These are phyloP conservation scores for Xylariomycetidae sp. DNA, from an alignment of 2,329 filamentous ascomycete species.

Conservation along the genomic window DNA sequence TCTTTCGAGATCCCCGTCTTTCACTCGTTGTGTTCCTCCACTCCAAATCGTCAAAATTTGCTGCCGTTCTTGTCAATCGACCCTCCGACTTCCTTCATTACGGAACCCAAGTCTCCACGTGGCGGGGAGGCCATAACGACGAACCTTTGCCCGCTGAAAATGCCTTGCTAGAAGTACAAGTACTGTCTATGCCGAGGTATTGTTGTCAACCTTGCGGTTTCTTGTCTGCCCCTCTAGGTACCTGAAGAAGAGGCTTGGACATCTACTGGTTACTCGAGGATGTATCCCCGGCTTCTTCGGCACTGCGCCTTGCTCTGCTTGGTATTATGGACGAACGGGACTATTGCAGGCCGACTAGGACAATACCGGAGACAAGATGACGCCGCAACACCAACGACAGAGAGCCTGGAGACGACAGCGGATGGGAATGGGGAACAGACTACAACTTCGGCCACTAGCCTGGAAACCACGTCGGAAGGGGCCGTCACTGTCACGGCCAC, in stretches of 20 bases:
- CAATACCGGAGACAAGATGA: conserved; percentile 31
- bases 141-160: too few species aligned
- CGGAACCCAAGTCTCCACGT: conserved; percentile 4
- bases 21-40: neutral
- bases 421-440: conserved; percentile 6
- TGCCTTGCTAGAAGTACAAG: too few species aligned
- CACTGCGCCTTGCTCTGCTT: conserved; percentile 36
- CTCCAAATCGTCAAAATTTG: neutral
- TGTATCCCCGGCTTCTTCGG: conserved; percentile 30
- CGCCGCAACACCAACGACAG: conserved; percentile 16
- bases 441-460: conserved; percentile 7
- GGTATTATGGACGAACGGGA: conserved; percentile 32
- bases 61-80: neutral
- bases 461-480: conserved; percentile 5
- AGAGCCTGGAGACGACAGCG: conserved; percentile 14
- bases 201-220: too few species aligned
- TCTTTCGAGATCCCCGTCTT: neutral
- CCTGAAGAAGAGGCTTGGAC: conserved; percentile 2
- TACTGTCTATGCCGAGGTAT: too few species aligned
- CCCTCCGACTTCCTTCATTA: neutral
- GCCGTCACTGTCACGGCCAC: conserved; percentile 9
- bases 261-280: conserved; percentile 13
- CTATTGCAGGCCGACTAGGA: conserved; percentile 28
- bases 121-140: too few species aligned
- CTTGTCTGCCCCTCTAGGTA: conserved; percentile 5